Evolutionary conservation across 1,284 basidiomycete genomes (phyloP).

Genomic region (Trichosporon sp.): DNA sequence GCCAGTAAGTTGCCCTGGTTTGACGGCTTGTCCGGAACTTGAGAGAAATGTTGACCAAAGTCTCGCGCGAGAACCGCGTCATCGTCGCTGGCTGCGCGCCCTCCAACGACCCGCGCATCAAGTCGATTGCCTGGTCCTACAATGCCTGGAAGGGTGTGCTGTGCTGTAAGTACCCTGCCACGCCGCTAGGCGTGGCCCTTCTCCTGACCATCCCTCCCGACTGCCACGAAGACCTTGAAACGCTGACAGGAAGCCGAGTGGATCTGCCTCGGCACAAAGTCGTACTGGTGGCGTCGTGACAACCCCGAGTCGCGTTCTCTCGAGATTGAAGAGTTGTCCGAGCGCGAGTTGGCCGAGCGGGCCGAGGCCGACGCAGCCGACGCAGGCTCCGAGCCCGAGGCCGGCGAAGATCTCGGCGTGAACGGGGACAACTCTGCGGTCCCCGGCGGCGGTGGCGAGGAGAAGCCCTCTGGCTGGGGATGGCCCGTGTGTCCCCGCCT

Average conservation of each 20-base stretch:
- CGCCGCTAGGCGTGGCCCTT: no score
- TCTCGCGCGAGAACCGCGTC: neutral
- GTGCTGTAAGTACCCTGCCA: neutral
- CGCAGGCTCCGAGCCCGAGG: neutral
- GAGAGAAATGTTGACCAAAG: no score
- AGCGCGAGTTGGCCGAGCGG: neutral
- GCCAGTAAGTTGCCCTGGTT: no score
- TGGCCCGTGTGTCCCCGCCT: constrained; percentile 4
- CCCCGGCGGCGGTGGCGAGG: neutral
- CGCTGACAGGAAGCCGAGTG: neutral
- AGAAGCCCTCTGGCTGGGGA: neutral
- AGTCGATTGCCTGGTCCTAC: neutral
- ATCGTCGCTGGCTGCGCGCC: neutral
- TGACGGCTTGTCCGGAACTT: no score
- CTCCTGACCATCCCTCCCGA: no score
- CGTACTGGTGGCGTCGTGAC: neutral
- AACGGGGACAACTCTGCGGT: neutral
- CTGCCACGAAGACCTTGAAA: neutral
- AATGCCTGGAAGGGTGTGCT: neutral
- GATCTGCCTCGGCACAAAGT: neutral
- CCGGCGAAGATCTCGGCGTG: neutral
- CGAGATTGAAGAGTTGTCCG: neutral
- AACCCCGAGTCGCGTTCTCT: neutral
- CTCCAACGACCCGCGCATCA: neutral
- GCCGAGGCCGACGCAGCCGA: neutral